A percentile compares a stretch with the other conserved stretches of the same genome.
phyloP scores from a whole-genome alignment of 2,329 filamentous ascomycete genomes.

The Talaromyces sp. region DNA sequence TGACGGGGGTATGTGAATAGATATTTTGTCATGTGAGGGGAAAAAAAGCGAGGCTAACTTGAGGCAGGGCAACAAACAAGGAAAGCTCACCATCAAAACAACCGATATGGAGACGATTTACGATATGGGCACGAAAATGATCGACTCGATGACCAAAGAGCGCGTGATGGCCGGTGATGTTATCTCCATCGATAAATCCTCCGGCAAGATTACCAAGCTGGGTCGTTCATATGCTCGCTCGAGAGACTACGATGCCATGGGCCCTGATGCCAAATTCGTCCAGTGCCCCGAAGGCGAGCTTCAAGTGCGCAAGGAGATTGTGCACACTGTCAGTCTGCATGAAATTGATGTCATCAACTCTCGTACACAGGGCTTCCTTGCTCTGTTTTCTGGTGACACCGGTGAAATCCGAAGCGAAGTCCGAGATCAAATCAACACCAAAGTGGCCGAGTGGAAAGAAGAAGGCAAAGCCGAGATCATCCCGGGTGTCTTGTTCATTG shows the following conservation, averaged over 20 bases:
- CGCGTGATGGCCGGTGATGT: slow-evolving; percentile 98
- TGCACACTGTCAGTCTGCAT: slow-evolving; percentile 93
- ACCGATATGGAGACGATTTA: slow-evolving; percentile 99
- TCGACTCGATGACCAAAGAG: slow-evolving; percentile 98
- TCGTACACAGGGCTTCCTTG: slow-evolving; percentile 94
- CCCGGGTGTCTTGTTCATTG: slow-evolving; percentile 93
- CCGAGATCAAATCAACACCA: slow-evolving; percentile 97
- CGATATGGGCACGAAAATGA: slow-evolving; percentile 99
- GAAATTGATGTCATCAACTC: slow-evolving; percentile 99
- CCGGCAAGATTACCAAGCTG: slow-evolving; percentile 95
- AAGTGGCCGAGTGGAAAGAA: slow-evolving; percentile 98
- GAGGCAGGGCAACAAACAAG: slow-evolving; percentile 79
- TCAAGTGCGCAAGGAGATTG: slow-evolving; percentile 93
- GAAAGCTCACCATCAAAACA: slow-evolving; percentile 98
- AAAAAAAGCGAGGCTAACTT: slow-evolving; percentile 14
- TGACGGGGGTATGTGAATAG: slow-evolving; percentile 64
- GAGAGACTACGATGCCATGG: slow-evolving; percentile 98
- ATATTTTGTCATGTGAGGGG: slow-evolving; percentile 1
- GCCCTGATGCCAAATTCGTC: slow-evolving; percentile 94
- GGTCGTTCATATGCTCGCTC: slow-evolving; percentile 92
- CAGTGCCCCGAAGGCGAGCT: slow-evolving; percentile 97
- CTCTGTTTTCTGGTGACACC: slow-evolving; percentile 95
- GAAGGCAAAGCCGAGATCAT: slow-evolving; percentile 99
- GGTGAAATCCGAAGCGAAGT: slow-evolving; percentile 97
- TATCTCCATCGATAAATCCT: slow-evolving; percentile 97